A percentile compares a stretch with the other conserved stretches of the same genome.
phyloP scores from a whole-genome alignment of 1,284 basidiomycete species.

The Ceratobasidium sp. region DNA sequence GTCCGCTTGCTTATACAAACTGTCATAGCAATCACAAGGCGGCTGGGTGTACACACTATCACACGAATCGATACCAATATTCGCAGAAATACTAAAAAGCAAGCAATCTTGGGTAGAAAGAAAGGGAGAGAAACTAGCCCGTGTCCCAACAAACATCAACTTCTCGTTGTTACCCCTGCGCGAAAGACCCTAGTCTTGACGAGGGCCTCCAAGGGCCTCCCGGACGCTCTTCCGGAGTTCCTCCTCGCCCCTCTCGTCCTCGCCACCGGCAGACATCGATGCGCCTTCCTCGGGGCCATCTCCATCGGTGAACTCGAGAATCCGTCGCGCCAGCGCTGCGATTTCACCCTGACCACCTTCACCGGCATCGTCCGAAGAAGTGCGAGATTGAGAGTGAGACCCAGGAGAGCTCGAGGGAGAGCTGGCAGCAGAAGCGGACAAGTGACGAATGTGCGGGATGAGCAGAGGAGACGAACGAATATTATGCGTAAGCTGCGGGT shows the following conservation, averaged over 20 bases:
- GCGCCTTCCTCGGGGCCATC: conserved; percentile 64
- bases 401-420: conserved; percentile 73
- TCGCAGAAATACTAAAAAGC: conserved; percentile 39
- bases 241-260: conserved; percentile 64
- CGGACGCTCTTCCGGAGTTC: conserved; percentile 78
- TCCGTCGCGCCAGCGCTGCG: conserved; percentile 79
- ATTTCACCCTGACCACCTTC: conserved; percentile 83
- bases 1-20: conserved; percentile 1
- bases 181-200: conserved; percentile 6
- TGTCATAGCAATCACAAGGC: conserved; percentile 23
- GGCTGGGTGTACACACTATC: conserved; percentile 33
- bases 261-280: conserved; percentile 54
- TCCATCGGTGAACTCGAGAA: conserved; percentile 82
- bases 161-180: not conserved
- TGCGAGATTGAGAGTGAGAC: conserved; percentile 74
- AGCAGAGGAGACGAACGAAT: conserved; percentile 83
- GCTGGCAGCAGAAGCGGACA: conserved; percentile 75
- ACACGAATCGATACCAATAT: conserved; percentile 31
- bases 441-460: conserved; percentile 81
- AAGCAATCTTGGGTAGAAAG: conserved; percentile 22
- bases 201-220: conserved; percentile 63
- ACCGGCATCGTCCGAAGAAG: conserved; percentile 72
- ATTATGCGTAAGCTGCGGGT: conserved; percentile 86
- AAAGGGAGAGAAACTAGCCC: conserved; percentile 14
- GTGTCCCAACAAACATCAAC: conserved; percentile 23